A percentile compares a stretch with the other conserved stretches of the same genome.
These are phyloP conservation scores for Camellia lanceoleosa DNA, from an alignment of 148 eudicot genomes.

Conservation along the genomic window DNA sequence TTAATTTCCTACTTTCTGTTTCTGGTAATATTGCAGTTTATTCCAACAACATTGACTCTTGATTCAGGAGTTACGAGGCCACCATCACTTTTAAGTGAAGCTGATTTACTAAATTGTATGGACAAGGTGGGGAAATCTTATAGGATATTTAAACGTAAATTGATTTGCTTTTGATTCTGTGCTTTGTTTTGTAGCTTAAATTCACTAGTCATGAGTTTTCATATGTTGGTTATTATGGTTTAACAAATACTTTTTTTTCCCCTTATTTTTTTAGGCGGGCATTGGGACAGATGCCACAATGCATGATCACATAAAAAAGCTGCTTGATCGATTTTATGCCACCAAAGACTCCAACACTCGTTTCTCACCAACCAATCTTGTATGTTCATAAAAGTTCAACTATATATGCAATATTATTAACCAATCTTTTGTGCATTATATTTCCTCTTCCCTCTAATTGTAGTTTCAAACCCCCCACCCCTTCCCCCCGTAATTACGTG, in stretches of 20 bases:
- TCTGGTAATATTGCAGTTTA: slow-evolving; percentile 50
- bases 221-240: background rate
- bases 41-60: slow-evolving; percentile 75
- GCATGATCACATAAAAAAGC: slow-evolving; percentile 98
- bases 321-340: slow-evolving; percentile 95
- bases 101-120: slow-evolving; percentile 88
- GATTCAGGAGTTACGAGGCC: slow-evolving; percentile 93
- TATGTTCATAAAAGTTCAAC: slow-evolving; percentile 28
- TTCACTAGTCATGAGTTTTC: background rate
- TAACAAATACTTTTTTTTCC: background rate
- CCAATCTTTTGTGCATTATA: background rate
- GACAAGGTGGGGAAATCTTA: slow-evolving; percentile 67
- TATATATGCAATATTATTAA: background rate
- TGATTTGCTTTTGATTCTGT: slow-evolving; percentile 2
- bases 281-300: slow-evolving; percentile 99
- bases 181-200: background rate
- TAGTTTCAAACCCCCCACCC: no score
- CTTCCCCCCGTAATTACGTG: no score
- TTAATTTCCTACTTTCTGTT: slow-evolving; percentile 2
- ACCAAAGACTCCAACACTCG: slow-evolving; percentile 80
- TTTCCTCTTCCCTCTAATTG: background rate
- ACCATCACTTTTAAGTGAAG: slow-evolving; percentile 91
- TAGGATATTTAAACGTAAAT: background rate
- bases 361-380: slow-evolving; percentile 89
- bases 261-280: slow-evolving; percentile 48